A percentile compares a stretch with the other conserved stretches of the same genome.
phyloP scores from a whole-genome alignment of 2,329 filamentous ascomycete species.

The Aureobasidium sp. region DNA sequence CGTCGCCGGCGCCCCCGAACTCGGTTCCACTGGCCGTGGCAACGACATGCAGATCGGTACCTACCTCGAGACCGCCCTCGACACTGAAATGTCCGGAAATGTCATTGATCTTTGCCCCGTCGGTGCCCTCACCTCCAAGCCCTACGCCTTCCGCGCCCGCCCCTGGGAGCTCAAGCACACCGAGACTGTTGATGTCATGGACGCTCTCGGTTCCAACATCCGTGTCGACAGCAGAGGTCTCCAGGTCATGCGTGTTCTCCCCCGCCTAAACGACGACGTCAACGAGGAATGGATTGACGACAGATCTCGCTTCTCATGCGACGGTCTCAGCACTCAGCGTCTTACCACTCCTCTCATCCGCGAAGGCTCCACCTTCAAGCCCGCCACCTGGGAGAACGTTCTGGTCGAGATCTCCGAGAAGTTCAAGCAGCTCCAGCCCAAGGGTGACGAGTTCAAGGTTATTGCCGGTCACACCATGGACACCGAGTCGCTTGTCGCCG shows the following conservation, averaged over 20 bases:
- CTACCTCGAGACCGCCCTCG: slow-evolving; percentile 88
- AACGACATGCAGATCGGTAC: slow-evolving; percentile 98
- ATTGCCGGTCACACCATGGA: slow-evolving; percentile 88
- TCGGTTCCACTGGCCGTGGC: slow-evolving; percentile 89
- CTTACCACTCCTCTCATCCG: slow-evolving; percentile 88
- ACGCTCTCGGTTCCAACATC: slow-evolving; percentile 90
- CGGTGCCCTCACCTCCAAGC: slow-evolving; percentile 92
- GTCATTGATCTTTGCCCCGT: slow-evolving; percentile 98
- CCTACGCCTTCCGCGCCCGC: slow-evolving; percentile 91
- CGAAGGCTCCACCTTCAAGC: slow-evolving; percentile 82
- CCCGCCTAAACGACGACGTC: slow-evolving; percentile 91
- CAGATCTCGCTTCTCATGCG: slow-evolving; percentile 93
- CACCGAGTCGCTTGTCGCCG: slow-evolving; percentile 86
- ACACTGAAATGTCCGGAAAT: slow-evolving; percentile 92
- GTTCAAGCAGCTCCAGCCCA: slow-evolving; percentile 69
- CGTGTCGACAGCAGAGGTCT: slow-evolving; percentile 87
- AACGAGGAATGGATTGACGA: slow-evolving; percentile 99
- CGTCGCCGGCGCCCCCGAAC: slow-evolving; percentile 87
- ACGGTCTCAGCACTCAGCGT: slow-evolving; percentile 92
- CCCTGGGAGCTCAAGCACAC: slow-evolving; percentile 97
- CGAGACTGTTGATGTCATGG: slow-evolving; percentile 90
- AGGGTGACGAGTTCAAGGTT: slow-evolving; percentile 92
- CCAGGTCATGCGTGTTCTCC: slow-evolving; percentile 91
- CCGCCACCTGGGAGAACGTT: slow-evolving; percentile 92
- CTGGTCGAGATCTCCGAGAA: slow-evolving; percentile 78